These are phyloP conservation scores for Lecanicillium sp. DNA, from an alignment of 2,329 filamentous ascomycete genomes.

Conservation along the genomic window DNA sequence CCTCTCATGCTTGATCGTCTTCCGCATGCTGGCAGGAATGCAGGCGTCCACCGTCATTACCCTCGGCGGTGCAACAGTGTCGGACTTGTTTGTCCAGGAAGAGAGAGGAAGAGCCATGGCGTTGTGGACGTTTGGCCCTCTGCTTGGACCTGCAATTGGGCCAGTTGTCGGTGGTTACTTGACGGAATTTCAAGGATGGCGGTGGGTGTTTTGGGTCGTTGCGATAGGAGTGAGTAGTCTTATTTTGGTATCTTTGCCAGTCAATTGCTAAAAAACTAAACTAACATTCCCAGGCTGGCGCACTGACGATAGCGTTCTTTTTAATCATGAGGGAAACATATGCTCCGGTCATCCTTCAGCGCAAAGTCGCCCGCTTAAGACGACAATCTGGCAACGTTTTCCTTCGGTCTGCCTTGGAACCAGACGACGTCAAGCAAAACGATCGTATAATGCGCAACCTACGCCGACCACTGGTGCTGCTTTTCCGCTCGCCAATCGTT, in stretches of 20 bases:
- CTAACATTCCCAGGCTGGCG: conserved; percentile 12
- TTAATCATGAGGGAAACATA: conserved; percentile 33
- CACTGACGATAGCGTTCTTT: conserved; percentile 20
- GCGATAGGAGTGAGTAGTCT: conserved; percentile 14
- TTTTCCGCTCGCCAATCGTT: too few relatives aligned
- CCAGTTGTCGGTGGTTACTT: conserved; percentile 29
- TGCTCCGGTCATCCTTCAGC: conserved; percentile 27
- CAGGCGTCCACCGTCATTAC: background rate
- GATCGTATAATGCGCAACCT: too few relatives aligned
- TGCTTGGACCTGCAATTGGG: conserved; percentile 29
- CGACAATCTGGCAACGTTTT: conserved; percentile 36
- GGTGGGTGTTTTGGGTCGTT: conserved; percentile 31
- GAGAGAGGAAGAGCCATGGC: conserved; percentile 44
- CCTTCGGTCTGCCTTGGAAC: conserved; percentile 31
- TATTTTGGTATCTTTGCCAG: background rate
- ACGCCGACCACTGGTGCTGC: too few relatives aligned
- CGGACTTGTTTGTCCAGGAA: conserved; percentile 45
- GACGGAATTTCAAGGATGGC: conserved; percentile 25
- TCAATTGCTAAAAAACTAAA: too few relatives aligned
- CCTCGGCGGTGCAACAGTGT: background rate
- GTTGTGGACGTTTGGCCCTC: conserved; percentile 24
- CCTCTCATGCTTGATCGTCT: background rate
- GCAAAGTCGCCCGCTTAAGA: conserved; percentile 27
- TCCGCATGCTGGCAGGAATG: background rate
- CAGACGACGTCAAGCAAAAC: too few relatives aligned